Percentiles rank a stretch among this genome's conserved stretches.
phyloP scores from a whole-genome alignment of 768 basidiomycete genomes.

The Psilocybe sp. region DNA sequence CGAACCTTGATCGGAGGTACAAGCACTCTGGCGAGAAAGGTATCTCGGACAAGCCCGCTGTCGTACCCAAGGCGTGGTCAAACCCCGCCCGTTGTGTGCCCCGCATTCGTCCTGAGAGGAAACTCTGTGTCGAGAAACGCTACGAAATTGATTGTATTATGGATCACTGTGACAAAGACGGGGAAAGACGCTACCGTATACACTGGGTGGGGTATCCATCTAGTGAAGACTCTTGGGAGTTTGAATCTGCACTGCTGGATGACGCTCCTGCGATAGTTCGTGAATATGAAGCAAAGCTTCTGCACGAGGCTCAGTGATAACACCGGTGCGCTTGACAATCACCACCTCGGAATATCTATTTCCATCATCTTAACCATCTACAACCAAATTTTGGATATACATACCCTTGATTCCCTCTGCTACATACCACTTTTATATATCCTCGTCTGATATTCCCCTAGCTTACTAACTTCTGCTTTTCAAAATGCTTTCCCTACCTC shows the following conservation, averaged over 20 bases:
- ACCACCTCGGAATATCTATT: not conserved
- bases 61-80: constrained; percentile 49
- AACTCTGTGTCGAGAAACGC: constrained; percentile 38
- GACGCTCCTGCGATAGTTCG: constrained; percentile 47
- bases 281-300: constrained; percentile 32
- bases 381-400: not conserved
- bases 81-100: constrained; percentile 38
- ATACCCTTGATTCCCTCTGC: not conserved
- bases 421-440: not conserved
- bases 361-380: too few species aligned
- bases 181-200: constrained; percentile 39
- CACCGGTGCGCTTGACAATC: not conserved
- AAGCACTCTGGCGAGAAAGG: constrained; percentile 17
- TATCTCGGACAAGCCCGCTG: constrained; percentile 14
- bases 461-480: too few species aligned
- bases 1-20: constrained; percentile 37
- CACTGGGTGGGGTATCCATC: constrained; percentile 55
- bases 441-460: not conserved
- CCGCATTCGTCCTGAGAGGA: constrained; percentile 38
- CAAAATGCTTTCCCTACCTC: too few species aligned
- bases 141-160: constrained; percentile 38
- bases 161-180: constrained; percentile 30
- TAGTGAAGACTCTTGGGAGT: constrained; percentile 59
- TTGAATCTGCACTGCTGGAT: constrained; percentile 37
- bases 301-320: not conserved